A percentile compares a stretch with the other conserved stretches of the same genome.
Evolutionary conservation across 129 eudicot species (phyloP).

Genomic region (Mikania micrantha): DNA sequence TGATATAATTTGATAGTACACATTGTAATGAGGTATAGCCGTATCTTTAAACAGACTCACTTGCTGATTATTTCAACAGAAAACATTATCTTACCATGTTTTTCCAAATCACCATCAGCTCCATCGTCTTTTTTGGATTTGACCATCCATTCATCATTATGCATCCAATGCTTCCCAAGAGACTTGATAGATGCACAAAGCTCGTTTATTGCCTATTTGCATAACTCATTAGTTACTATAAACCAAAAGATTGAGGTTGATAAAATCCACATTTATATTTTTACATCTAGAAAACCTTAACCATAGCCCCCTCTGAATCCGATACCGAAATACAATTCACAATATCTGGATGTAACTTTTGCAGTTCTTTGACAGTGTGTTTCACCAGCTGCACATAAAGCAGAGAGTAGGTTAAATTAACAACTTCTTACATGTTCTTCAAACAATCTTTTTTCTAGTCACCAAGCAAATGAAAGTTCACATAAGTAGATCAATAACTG

Average conservation of each 20-base stretch:
- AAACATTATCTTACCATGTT: slow-evolving; percentile 42
- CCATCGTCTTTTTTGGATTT: slow-evolving; percentile 31
- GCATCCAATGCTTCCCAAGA: slow-evolving; percentile 63
- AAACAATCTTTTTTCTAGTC: neutral
- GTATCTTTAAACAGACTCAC: slow-evolving; percentile 1
- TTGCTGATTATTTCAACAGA: neutral
- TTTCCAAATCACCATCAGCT: slow-evolving; percentile 40
- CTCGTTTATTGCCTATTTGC: slow-evolving; percentile 48
- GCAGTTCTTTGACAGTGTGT: slow-evolving; percentile 61
- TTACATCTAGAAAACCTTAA: slow-evolving; percentile 45
- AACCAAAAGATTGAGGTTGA: neutral
- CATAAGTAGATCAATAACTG: too few relatives aligned
- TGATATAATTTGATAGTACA: neutral
- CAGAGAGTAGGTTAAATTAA: neutral
- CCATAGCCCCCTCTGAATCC: slow-evolving; percentile 37
- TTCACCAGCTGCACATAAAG: slow-evolving; percentile 49
- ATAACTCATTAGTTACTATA: slow-evolving; percentile 11
- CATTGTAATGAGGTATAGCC: neutral
- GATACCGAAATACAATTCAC: slow-evolving; percentile 29
- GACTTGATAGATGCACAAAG: slow-evolving; percentile 65
- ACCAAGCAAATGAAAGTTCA: too few relatives aligned
- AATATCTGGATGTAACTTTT: slow-evolving; percentile 41
- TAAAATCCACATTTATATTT: neutral
- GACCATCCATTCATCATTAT: slow-evolving; percentile 56
- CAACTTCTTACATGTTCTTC: neutral